Conservation (phyloP, 2,329 filamentous ascomycete genomes). For the Periglandula ipomoeae region DNA sequence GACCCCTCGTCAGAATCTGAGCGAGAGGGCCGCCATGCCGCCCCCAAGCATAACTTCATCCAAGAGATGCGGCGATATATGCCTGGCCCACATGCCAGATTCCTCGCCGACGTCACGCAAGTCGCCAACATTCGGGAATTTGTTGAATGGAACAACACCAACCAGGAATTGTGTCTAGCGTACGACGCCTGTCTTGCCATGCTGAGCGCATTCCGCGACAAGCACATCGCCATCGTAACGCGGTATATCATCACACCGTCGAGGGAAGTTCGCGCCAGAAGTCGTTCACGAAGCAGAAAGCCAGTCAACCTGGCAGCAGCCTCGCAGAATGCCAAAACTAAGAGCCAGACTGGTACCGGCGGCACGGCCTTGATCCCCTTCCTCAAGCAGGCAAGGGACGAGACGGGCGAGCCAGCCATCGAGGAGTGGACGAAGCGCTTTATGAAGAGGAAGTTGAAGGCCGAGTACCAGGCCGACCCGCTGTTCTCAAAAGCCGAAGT, state of each 20-base stretch:
- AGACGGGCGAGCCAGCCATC: slow-evolving; percentile 88
- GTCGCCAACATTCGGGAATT: slow-evolving; percentile 85
- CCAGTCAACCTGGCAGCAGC: slow-evolving; percentile 55
- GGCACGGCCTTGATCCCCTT: slow-evolving; percentile 93
- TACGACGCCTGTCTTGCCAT: slow-evolving; percentile 83
- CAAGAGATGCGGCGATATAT: slow-evolving; percentile 96
- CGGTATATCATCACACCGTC: slow-evolving; percentile 92
- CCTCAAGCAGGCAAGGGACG: slow-evolving; percentile 90
- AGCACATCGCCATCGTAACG: slow-evolving; percentile 92
- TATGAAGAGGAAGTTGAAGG: slow-evolving; percentile 43
- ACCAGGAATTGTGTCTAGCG: slow-evolving; percentile 63
- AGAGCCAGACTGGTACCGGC: slow-evolving; percentile 76
- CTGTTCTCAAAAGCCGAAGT: slow-evolving; percentile 46
- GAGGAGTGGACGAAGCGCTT: slow-evolving; percentile 51
- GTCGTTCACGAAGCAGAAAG: slow-evolving; percentile 47
- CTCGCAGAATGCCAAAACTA: slow-evolving; percentile 37
- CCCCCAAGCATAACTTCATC: slow-evolving; percentile 68
- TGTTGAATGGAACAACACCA: slow-evolving; percentile 52
- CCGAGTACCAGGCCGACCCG: slow-evolving; percentile 45
- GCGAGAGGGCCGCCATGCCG: slow-evolving; percentile 33
- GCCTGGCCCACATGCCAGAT: slow-evolving; percentile 85
- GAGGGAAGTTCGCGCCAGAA: slow-evolving; percentile 58
- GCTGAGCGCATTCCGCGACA: slow-evolving; percentile 67
- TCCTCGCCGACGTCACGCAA: slow-evolving; percentile 68
- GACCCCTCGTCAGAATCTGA: slow-evolving; percentile 27